A percentile compares a stretch with the other conserved stretches of the same genome.
Evolutionary conservation across 106 monocot species (phyloP).

Genomic region (Dendrobium officinale): DNA sequence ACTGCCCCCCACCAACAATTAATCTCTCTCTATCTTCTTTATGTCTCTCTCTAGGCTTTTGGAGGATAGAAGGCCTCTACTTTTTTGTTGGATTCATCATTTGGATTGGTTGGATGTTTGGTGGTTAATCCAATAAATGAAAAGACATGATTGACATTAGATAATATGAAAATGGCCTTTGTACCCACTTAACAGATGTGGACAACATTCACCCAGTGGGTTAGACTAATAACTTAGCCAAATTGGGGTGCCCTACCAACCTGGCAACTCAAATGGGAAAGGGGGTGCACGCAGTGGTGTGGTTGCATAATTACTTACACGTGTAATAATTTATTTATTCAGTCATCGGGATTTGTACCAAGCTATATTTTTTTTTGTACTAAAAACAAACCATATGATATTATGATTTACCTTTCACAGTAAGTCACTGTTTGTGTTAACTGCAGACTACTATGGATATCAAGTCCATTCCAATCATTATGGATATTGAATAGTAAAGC

Average conservation of each 20-base stretch:
- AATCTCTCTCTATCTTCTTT: background rate
- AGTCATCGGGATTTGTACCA: background rate
- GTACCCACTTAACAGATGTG: no score
- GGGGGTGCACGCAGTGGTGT: background rate
- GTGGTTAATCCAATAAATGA: background rate
- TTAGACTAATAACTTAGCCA: background rate
- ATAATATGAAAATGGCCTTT: background rate
- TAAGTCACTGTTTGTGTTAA: background rate
- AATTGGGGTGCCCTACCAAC: background rate
- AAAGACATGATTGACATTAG: background rate
- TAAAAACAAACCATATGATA: background rate
- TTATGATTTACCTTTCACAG: background rate
- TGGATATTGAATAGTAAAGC: no score
- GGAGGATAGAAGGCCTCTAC: background rate
- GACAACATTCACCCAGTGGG: background rate
- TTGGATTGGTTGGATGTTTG: background rate
- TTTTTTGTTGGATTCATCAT: conserved; percentile 1
- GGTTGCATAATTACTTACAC: background rate
- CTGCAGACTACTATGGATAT: background rate
- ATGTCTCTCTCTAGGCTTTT: background rate
- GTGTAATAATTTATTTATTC: background rate
- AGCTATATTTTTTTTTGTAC: background rate
- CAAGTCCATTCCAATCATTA: background rate
- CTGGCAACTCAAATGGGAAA: background rate
- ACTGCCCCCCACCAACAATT: conserved; percentile 1